phyloP scores from a whole-genome alignment of 768 basidiomycete species.

The Omphalotus guepiniiformis region DNA sequence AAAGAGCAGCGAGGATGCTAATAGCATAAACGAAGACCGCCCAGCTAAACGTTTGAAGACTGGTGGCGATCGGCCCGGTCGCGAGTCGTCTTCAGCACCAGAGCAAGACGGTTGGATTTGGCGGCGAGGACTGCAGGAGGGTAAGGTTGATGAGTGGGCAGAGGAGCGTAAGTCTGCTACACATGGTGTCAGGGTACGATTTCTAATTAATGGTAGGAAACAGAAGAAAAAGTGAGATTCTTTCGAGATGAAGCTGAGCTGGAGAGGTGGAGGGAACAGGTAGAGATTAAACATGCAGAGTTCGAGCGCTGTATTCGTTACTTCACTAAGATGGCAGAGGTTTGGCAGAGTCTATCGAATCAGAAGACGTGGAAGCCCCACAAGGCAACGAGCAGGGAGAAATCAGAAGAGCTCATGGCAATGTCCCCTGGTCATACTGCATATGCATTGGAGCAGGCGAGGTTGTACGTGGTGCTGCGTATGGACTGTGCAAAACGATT shows the following conservation, averaged over 20 bases:
- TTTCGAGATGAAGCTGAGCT: background rate
- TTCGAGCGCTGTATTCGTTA: background rate
- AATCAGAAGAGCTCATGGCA: too few species aligned
- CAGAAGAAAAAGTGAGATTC: too few species aligned
- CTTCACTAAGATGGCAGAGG: background rate
- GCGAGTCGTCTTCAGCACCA: background rate
- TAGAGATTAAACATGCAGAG: background rate
- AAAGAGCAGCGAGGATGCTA: too few species aligned
- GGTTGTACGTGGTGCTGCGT: background rate
- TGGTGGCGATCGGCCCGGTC: background rate
- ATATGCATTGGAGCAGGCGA: background rate
- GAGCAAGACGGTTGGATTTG: background rate
- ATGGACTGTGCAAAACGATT: too few species aligned
- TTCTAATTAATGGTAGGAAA: background rate
- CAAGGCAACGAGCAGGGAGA: too few species aligned
- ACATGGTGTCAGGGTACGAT: background rate
- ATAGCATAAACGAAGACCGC: too few species aligned
- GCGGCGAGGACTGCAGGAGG: background rate
- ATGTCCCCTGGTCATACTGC: background rate
- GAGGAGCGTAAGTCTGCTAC: background rate
- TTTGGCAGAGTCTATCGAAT: background rate
- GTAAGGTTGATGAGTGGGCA: background rate
- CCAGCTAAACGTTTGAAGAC: too few species aligned
- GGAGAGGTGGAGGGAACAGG: background rate
- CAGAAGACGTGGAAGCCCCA: too few species aligned